Evolutionary conservation across 2,329 filamentous ascomycete species (phyloP).

Genomic region (Orbilia ellipsospora): DNA sequence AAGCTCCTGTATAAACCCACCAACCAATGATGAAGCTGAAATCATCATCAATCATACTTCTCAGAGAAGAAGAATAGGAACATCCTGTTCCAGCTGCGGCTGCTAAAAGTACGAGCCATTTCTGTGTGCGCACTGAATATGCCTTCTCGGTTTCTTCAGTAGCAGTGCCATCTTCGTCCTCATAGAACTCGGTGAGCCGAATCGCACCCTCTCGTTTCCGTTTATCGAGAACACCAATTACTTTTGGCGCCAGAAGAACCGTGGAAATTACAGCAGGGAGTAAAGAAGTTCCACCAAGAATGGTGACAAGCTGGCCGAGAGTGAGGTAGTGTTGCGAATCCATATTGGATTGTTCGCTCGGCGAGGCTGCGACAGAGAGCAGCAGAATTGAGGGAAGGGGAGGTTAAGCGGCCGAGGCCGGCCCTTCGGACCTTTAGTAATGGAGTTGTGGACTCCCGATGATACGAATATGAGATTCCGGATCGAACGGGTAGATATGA

Average conservation of each 20-base stretch:
- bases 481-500: not conserved
- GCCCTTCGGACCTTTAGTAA: conserved; percentile 15
- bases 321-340: conserved; percentile 38
- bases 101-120: conserved; percentile 68
- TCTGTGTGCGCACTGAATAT: conserved; percentile 73
- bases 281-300: conserved; percentile 36
- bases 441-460: not conserved
- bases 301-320: conserved; percentile 47
- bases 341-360: conserved; percentile 12
- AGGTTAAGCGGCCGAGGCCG: conserved; percentile 17
- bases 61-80: conserved; percentile 70
- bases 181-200: conserved; percentile 67
- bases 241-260: conserved; percentile 32
- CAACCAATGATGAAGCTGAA: conserved; percentile 67
- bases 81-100: conserved; percentile 68
- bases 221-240: conserved; percentile 36
- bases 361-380: not conserved
- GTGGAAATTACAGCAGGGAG: conserved; percentile 34
- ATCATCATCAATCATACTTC: conserved; percentile 65
- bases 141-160: conserved; percentile 72
- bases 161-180: conserved; percentile 76
- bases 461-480: not conserved
- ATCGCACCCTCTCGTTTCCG: conserved; percentile 48
- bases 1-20: conserved; percentile 72
- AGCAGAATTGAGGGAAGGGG: conserved; percentile 1